Evolutionary conservation across 2,329 filamentous ascomycete species (phyloP).

Genomic region (Stachybotrys echinatus): DNA sequence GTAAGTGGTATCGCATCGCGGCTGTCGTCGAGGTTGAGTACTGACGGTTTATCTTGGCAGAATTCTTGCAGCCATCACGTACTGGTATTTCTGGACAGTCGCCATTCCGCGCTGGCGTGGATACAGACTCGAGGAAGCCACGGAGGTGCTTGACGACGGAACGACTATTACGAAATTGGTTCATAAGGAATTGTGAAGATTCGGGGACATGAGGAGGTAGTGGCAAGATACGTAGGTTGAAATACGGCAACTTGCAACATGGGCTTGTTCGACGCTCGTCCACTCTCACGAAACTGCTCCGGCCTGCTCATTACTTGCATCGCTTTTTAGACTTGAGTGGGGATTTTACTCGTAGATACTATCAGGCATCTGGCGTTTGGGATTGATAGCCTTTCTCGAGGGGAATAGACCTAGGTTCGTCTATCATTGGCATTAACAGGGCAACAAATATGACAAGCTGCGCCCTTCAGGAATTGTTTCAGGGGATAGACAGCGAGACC

Average conservation of each 20-base stretch:
- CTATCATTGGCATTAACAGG: too few species aligned
- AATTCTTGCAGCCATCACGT: conserved; percentile 51
- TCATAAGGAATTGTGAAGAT: conserved; percentile 12
- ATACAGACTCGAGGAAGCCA: conserved; percentile 58
- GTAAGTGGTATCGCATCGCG: conserved; percentile 31
- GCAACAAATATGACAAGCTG: too few species aligned
- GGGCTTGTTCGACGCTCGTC: too few species aligned
- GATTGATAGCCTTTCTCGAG: too few species aligned
- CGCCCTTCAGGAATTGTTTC: too few species aligned
- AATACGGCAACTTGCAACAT: background rate
- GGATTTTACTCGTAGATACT: too few species aligned
- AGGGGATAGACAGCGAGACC: too few species aligned
- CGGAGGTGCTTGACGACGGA: conserved; percentile 57
- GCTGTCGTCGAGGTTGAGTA: background rate
- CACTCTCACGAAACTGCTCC: too few species aligned
- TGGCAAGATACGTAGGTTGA: background rate
- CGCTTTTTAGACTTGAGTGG: too few species aligned
- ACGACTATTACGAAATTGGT: conserved; percentile 59
- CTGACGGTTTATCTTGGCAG: conserved; percentile 25
- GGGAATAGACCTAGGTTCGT: too few species aligned
- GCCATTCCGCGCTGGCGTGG: conserved; percentile 52
- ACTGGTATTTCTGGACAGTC: conserved; percentile 66
- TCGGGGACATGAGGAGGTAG: background rate
- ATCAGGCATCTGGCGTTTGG: too few species aligned
- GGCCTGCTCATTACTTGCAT: too few species aligned